phyloP scores from a whole-genome alignment of 1,284 basidiomycete species.

The Papiliotrema terrestris region DNA sequence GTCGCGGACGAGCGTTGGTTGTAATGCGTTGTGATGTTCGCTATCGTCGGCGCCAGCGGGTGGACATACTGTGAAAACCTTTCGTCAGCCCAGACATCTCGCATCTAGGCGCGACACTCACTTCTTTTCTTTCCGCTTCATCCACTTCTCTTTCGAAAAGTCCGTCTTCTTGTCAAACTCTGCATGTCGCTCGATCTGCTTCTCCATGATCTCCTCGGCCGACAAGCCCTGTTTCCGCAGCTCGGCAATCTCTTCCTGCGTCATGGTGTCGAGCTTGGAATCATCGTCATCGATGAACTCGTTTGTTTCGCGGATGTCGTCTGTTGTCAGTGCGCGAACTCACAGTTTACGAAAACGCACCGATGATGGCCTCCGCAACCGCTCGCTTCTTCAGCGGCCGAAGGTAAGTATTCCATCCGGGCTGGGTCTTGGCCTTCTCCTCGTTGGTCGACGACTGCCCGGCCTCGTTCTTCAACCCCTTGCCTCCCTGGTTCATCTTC shows the following conservation, averaged over 20 bases:
- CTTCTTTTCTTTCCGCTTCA: constrained; percentile 92
- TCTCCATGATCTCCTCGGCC: constrained; percentile 81
- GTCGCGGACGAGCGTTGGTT: constrained; percentile 66
- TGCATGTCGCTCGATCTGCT: constrained; percentile 84
- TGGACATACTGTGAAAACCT: constrained; percentile 88
- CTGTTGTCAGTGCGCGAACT: constrained; percentile 16
- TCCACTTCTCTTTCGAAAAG: constrained; percentile 95
- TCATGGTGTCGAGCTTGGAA: constrained; percentile 66
- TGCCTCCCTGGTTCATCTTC: constrained; percentile 23
- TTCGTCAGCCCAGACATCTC: constrained; percentile 1
- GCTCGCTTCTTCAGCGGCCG: constrained; percentile 31
- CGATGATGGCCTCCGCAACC: constrained; percentile 40
- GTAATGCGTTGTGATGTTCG: constrained; percentile 82
- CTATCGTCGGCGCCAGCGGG: constrained; percentile 79
- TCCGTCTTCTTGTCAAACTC: constrained; percentile 90
- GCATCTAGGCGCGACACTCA: constrained; percentile 45
- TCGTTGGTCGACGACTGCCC: not conserved
- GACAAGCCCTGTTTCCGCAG: constrained; percentile 51
- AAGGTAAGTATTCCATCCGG: constrained; percentile 38
- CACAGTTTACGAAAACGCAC: constrained; percentile 16
- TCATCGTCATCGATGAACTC: constrained; percentile 56
- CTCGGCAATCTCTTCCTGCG: constrained; percentile 72
- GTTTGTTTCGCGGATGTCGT: constrained; percentile 46
- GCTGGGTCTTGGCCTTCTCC: constrained; percentile 15
- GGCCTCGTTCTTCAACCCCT: constrained; percentile 3